These are phyloP conservation scores for Apiospora marii DNA, from an alignment of 2,329 filamentous ascomycete species.

Conservation along the genomic window DNA sequence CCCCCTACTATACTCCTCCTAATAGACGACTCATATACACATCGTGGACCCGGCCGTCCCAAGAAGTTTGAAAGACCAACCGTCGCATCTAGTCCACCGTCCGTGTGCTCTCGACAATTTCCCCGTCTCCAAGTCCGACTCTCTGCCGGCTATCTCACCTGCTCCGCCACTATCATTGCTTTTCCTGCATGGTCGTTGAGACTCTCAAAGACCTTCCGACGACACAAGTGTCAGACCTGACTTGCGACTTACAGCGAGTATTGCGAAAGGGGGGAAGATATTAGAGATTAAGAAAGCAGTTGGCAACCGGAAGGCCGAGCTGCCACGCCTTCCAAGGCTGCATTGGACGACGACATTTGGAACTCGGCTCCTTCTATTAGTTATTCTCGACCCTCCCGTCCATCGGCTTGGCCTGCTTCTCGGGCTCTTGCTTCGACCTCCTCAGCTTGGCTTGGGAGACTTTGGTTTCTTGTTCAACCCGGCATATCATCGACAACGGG, in stretches of 20 bases:
- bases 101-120: conserved; percentile 20
- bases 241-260: neutral
- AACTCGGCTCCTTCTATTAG: neutral
- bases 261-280: neutral
- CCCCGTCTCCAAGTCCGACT: conserved; percentile 10
- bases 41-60: conserved; percentile 15
- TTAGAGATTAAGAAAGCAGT: neutral
- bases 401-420: neutral
- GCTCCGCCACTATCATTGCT: conserved; percentile 19
- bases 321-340: neutral
- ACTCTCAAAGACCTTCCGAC: conserved; percentile 13
- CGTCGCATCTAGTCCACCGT: conserved; percentile 10
- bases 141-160: conserved; percentile 5
- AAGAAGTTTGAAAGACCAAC: conserved; percentile 10
- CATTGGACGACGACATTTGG: conserved; percentile 8
- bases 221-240: conserved; percentile 16
- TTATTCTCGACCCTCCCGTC: neutral
- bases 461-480: neutral
- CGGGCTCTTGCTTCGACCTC: neutral
- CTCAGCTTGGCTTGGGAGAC: neutral
- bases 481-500: neutral
- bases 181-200: conserved; percentile 20
- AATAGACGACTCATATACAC: conserved; percentile 15
- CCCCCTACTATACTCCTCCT: conserved; percentile 4
- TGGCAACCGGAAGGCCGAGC: neutral